A percentile compares a stretch with the other conserved stretches of the same genome.
phyloP scores from a whole-genome alignment of 106 monocot genomes.

The Acorus calamus region DNA sequence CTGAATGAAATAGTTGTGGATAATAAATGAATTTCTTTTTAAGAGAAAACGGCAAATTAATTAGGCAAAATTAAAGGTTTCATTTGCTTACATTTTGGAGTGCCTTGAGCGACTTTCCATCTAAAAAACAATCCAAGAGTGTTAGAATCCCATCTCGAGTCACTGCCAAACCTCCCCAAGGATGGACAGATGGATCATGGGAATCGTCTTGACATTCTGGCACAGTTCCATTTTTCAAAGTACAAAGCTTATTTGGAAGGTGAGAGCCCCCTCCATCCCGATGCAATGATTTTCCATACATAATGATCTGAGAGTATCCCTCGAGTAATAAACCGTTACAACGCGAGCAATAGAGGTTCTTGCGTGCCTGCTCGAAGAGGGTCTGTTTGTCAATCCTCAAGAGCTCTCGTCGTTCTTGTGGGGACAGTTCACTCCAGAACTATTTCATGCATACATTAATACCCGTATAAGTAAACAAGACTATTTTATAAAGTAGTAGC shows the following conservation, averaged over 20 bases:
- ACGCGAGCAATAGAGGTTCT: slow-evolving; percentile 91
- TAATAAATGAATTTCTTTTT: neutral
- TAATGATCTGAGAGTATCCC: slow-evolving; percentile 76
- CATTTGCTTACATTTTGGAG: slow-evolving; percentile 65
- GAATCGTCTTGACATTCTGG: slow-evolving; percentile 25
- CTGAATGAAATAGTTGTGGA: slow-evolving; percentile 16
- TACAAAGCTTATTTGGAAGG: slow-evolving; percentile 16
- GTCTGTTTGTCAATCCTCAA: slow-evolving; percentile 87
- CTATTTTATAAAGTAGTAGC: neutral
- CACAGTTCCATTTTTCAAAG: slow-evolving; percentile 7
- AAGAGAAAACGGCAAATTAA: neutral
- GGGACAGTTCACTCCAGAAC: slow-evolving; percentile 83
- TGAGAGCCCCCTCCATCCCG: slow-evolving; percentile 23
- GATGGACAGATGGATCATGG: slow-evolving; percentile 68
- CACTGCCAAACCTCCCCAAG: slow-evolving; percentile 82
- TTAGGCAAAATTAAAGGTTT: neutral
- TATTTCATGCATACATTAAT: slow-evolving; percentile 9
- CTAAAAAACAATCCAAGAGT: slow-evolving; percentile 66
- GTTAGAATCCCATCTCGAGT: slow-evolving; percentile 82
- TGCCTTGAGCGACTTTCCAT: slow-evolving; percentile 41
- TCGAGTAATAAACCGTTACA: slow-evolving; percentile 96
- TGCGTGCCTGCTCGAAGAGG: slow-evolving; percentile 78
- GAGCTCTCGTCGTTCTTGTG: slow-evolving; percentile 47
- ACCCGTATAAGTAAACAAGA: neutral
- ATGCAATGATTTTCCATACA: slow-evolving; percentile 73